A percentile compares a stretch with the other conserved stretches of the same genome.
These are phyloP conservation scores for Rubia yunnanensis DNA, from an alignment of 257 asterid genomes.

Conservation along the genomic window DNA sequence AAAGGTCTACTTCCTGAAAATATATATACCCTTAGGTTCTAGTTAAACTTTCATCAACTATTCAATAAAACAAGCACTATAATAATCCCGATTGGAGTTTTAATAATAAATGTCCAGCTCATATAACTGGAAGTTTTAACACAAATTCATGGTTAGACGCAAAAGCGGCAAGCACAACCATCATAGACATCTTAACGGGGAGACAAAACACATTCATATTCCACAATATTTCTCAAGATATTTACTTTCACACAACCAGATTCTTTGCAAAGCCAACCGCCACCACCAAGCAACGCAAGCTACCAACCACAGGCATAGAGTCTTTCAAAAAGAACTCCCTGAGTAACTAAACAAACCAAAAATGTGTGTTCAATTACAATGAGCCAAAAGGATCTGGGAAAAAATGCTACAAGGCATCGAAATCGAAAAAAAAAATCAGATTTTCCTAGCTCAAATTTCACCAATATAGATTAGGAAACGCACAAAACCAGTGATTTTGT, in stretches of 20 bases:
- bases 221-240: neutral
- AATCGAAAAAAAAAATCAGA: neutral
- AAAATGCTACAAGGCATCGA: neutral
- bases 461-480: neutral
- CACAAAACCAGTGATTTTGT: conserved; percentile 21
- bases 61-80: neutral
- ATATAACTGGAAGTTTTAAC: neutral
- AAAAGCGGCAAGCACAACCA: neutral
- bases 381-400: neutral
- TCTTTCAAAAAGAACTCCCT: neutral
- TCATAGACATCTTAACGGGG: neutral
- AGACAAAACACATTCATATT: neutral
- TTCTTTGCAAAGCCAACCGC: neutral
- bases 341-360: neutral
- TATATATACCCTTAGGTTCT: neutral
- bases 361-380: neutral
- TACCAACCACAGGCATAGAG: neutral
- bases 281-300: neutral
- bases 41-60: neutral
- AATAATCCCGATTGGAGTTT: neutral
- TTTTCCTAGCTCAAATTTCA: neutral
- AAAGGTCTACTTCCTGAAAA: neutral
- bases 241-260: neutral
- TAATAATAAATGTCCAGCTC: neutral
- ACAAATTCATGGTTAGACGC: neutral